Evolutionary conservation across 2,329 filamentous ascomycete species (phyloP).

Genomic region (Rachicladosporium sp.): DNA sequence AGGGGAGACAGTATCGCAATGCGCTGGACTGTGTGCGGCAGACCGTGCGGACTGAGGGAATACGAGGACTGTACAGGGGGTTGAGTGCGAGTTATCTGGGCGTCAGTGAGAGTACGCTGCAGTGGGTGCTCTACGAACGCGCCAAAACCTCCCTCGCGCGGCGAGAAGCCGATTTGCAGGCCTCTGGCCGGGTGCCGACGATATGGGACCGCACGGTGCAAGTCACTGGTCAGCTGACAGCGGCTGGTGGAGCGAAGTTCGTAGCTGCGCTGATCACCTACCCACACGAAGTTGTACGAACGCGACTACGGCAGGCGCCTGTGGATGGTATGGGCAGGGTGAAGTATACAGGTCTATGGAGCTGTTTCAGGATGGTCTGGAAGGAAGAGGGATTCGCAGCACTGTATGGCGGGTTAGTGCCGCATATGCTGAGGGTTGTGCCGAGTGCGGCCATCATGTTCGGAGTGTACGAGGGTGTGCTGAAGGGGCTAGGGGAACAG

Average conservation of each 20-base stretch:
- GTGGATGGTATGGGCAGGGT: slow-evolving; percentile 37
- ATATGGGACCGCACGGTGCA: slow-evolving; percentile 63
- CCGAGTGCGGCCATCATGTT: slow-evolving; percentile 95
- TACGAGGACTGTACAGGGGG: slow-evolving; percentile 75
- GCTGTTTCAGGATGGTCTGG: slow-evolving; percentile 80
- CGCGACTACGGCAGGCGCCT: slow-evolving; percentile 75
- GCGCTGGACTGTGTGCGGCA: slow-evolving; percentile 78
- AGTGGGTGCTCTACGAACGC: slow-evolving; percentile 91
- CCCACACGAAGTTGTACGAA: slow-evolving; percentile 83
- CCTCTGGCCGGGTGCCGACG: slow-evolving; percentile 50
- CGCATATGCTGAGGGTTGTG: slow-evolving; percentile 81
- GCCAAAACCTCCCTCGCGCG: slow-evolving; percentile 61
- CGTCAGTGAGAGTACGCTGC: slow-evolving; percentile 77
- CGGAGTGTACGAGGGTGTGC: slow-evolving; percentile 56
- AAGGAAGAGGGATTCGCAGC: slow-evolving; percentile 77
- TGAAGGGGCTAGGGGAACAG: slow-evolving; percentile 34
- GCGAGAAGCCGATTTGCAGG: slow-evolving; percentile 44
- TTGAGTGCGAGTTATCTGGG: slow-evolving; percentile 86
- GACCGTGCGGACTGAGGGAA: slow-evolving; percentile 66
- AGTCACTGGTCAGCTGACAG: slow-evolving; percentile 66
- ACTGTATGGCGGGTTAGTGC: slow-evolving; percentile 85
- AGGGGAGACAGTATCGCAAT: slow-evolving; percentile 65
- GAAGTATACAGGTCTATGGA: slow-evolving; percentile 79
- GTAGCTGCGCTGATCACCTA: slow-evolving; percentile 76
- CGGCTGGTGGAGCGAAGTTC: slow-evolving; percentile 75